Evolutionary conservation across 495 filamentous ascomycete species (phyloP), one percentile per base, ranked within the genome.

Genomic region (Amorphotheca resinae): DNA sequence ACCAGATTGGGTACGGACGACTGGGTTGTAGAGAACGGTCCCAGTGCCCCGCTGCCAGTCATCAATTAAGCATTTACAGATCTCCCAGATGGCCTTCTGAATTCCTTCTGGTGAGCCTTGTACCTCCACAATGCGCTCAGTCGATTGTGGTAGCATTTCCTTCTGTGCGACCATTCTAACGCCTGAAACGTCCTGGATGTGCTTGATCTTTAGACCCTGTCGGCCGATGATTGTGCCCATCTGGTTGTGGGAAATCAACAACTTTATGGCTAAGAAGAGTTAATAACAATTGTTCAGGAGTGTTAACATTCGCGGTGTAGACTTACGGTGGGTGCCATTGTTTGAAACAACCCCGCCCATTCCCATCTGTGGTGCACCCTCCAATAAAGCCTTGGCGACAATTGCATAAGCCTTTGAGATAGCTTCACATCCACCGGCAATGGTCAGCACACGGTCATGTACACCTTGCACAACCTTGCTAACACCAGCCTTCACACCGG

Each of bases 221-320:
- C 87, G 81, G 49, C 91, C 91, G 53, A 98, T 98, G 63, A 98
- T 95, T 49, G 91, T 96, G 41, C 91, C 91, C 91, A 98, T 98
- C 62, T 98, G 93, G 59, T 96, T 96, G 66, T 98, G 91, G 15
- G 93, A 96, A 58, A 98, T 98, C 52, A 98, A 77, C 8, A 98
- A 77, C 48, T 93, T 94, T 59, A 98, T 81, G 23, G 93, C 91
- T 98, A 48, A 2, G 15, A 16, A 25, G 8, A 40, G 26, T 44
- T 33, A 33, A 9, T 25, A 30, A 17, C 12, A 30, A n/a, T 44
- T 31, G 37, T 49, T 17, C 12, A 0, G 12, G 7, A 44, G 22
- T 38, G 15, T 9, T n/a, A 37, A n/a, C 3, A 30, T 9, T 45
- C 5, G 33, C 23, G 22, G 8, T 16, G 6, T 34, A 9, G 6